A percentile compares a stretch with the other conserved stretches of the same genome.
phyloP scores from a whole-genome alignment of 768 basidiomycete genomes.

The Thelephora ganbajun region DNA sequence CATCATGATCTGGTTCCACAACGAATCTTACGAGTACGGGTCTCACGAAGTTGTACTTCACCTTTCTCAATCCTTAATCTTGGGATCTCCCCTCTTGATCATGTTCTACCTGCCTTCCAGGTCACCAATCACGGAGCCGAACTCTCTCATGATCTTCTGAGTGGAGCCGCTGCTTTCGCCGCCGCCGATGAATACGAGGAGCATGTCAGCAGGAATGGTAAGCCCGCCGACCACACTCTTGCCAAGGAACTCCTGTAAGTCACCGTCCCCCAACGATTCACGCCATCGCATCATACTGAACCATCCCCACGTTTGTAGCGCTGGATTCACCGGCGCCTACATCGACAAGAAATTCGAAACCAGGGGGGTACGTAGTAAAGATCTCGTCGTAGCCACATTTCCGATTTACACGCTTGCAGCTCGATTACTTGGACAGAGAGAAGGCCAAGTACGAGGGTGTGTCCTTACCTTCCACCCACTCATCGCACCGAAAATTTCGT shows the following conservation, averaged over 20 bases:
- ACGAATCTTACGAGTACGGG: slow-evolving; percentile 26
- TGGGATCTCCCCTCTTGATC: background rate
- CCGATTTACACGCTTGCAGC: slow-evolving; percentile 11
- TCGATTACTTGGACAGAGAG: slow-evolving; percentile 30
- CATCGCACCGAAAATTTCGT: too few species aligned
- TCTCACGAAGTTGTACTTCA: slow-evolving; percentile 26
- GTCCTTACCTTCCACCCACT: background rate
- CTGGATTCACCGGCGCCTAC: slow-evolving; percentile 40
- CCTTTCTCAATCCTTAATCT: background rate
- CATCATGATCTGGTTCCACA: slow-evolving; percentile 29
- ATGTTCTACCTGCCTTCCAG: slow-evolving; percentile 16
- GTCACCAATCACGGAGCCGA: slow-evolving; percentile 38
- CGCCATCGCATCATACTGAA: background rate
- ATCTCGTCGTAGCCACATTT: background rate
- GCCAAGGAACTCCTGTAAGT: slow-evolving; percentile 42
- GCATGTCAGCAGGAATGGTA: slow-evolving; percentile 34
- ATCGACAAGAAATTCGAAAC: slow-evolving; percentile 42
- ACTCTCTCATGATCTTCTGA: slow-evolving; percentile 53
- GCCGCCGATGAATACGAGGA: slow-evolving; percentile 52
- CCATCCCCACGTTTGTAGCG: slow-evolving; percentile 19
- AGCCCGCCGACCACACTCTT: slow-evolving; percentile 32
- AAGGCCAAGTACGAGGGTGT: slow-evolving; percentile 27
- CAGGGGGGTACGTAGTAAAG: slow-evolving; percentile 28
- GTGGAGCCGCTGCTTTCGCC: slow-evolving; percentile 56
- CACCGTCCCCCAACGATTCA: background rate